Evolutionary conservation across 2,329 filamentous ascomycete genomes (phyloP).

Genomic region (Epicoccum nigrum): DNA sequence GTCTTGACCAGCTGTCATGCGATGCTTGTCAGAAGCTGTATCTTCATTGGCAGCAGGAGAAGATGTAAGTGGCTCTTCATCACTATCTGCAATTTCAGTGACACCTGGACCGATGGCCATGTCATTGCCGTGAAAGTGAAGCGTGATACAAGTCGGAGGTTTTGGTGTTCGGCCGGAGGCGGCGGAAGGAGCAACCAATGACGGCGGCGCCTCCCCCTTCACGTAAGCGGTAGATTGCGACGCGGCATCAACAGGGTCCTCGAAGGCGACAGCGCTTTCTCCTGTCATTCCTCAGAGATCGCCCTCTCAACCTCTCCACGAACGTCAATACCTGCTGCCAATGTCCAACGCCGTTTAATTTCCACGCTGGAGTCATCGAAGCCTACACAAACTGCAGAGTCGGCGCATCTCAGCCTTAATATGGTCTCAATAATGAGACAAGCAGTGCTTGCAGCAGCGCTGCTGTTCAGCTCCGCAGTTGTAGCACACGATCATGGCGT

Average conservation of each 20-base stretch:
- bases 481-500: slow-evolving; percentile 50
- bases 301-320: background rate
- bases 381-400: slow-evolving; percentile 11
- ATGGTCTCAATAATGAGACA: slow-evolving; percentile 19
- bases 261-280: slow-evolving; percentile 12
- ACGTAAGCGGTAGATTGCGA: slow-evolving; percentile 37
- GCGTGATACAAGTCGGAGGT: slow-evolving; percentile 1
- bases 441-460: slow-evolving; percentile 25
- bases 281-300: background rate
- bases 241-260: slow-evolving; percentile 26
- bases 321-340: slow-evolving; percentile 3
- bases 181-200: slow-evolving; percentile 26
- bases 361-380: slow-evolving; percentile 24
- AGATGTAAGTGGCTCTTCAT: slow-evolving; percentile 41
- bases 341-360: slow-evolving; percentile 15
- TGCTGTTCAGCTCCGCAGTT: slow-evolving; percentile 35
- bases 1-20: slow-evolving; percentile 26
- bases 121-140: slow-evolving; percentile 13
- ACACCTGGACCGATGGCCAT: slow-evolving; percentile 31
- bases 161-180: slow-evolving; percentile 9
- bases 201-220: slow-evolving; percentile 24
- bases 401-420: slow-evolving; percentile 6
- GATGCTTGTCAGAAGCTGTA: slow-evolving; percentile 31
- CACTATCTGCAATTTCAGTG: slow-evolving; percentile 42
- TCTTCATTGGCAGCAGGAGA: slow-evolving; percentile 28